Evolutionary conservation across 495 filamentous ascomycete species (phyloP), one percentile per base, ranked within the genome.

Genomic region (Platismatia glauca): DNA sequence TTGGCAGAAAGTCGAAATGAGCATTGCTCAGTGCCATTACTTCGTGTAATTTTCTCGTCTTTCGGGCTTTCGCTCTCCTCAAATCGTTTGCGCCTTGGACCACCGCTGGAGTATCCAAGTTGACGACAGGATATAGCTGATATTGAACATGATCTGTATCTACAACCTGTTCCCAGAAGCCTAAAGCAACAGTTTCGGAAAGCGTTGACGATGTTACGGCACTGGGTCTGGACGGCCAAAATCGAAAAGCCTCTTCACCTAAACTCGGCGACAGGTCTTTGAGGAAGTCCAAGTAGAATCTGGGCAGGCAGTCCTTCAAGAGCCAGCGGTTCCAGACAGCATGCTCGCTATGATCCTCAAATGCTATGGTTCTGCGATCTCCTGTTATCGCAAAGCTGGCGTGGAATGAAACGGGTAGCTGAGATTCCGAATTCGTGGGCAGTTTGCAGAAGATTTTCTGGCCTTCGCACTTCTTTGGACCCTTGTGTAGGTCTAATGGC

Each of bases 311-410:
- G 12, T 63, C 41, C 38, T 63, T 55, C 7, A 77, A 67, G 31
- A 78, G 71, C 72, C 75, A 76, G n/a, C 39, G 46, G 34, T 78
- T 78, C 76, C 76, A 78, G 24, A 41, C 57, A 7, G 70, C 65
- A 37, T 44, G 38, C 20, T 46, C 29, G 15, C 67, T 50, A 59
- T 64, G 27, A 18, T 74, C 68, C 27, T 70, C 72, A 12, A 72
- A 64, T 9, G 65, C 61, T 0, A 74, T 65, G 1, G 67, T 70
- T 53, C 66, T 68, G 33, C 76, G 68, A 55, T 78, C 74, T n/a
- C 76, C 67, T n/a, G 68, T 69, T 13, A 74, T 59, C 27, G 59
- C 59, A 61, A 74, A 75, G 16, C 65, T 66, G 50, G 70, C 70
- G 50, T 72, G 69, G 18, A 73, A 55, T 31, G 68, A 67, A 11